phyloP scores from a whole-genome alignment of 73 alveolate genomes.

The Paramecium sexaurelia region DNA sequence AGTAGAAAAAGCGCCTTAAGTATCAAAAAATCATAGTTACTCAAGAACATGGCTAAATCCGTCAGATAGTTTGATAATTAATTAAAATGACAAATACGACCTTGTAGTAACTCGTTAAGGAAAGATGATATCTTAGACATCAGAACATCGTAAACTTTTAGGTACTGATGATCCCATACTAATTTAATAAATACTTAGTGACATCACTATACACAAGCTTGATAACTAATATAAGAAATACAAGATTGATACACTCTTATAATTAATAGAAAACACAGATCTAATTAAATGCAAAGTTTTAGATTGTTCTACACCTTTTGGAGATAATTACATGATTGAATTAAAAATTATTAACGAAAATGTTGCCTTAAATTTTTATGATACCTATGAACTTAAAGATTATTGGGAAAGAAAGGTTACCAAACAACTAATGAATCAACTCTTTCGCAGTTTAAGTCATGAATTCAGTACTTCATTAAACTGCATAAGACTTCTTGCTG shows the following conservation, averaged over 20 bases:
- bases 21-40: not conserved
- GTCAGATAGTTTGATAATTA: not conserved
- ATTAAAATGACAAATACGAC: not conserved
- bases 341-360: not conserved
- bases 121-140: not conserved
- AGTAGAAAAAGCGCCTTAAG: not conserved
- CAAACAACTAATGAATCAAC: not conserved
- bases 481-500: not conserved
- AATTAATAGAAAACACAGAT: not conserved
- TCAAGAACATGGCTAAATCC: not conserved
- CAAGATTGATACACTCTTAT: not conserved
- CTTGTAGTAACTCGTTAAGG: not conserved
- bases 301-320: not conserved
- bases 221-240: not conserved
- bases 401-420: not conserved
- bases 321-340: conserved; percentile 1
- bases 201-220: not conserved
- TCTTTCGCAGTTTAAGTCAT: conserved; percentile 49
- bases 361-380: not conserved
- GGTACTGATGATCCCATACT: not conserved
- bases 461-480: conserved; percentile 52
- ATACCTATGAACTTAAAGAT: not conserved
- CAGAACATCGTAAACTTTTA: not conserved
- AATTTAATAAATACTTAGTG: not conserved
- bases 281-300: not conserved